These are phyloP conservation scores for Porpolomopsis calyptriformis DNA, from an alignment of 768 basidiomycete species.

Conservation along the genomic window DNA sequence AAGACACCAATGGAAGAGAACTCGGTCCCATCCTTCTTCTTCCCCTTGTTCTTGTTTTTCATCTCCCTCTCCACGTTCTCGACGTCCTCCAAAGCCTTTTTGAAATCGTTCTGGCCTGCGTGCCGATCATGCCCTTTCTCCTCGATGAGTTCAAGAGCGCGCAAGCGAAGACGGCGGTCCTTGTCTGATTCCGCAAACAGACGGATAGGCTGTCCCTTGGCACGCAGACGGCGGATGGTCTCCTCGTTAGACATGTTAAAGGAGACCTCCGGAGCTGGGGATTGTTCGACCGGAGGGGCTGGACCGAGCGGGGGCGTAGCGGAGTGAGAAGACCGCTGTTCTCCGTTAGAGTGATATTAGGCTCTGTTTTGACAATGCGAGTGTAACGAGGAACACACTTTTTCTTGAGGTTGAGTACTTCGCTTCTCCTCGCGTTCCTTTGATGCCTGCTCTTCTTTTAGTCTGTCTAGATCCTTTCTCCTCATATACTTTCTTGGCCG, in stretches of 20 bases:
- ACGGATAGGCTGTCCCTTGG: conserved; percentile 89
- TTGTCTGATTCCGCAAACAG: conserved; percentile 94
- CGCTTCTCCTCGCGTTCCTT: conserved; percentile 28
- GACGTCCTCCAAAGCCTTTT: conserved; percentile 77
- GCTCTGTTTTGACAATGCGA: conserved; percentile 15
- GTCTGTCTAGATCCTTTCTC: conserved; percentile 76
- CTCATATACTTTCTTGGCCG: conserved; percentile 82
- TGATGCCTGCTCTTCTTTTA: conserved; percentile 41
- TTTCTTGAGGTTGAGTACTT: conserved; percentile 19
- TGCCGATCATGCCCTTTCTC: conserved; percentile 72
- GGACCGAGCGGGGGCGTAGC: conserved; percentile 27
- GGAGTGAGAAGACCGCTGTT: conserved; percentile 34
- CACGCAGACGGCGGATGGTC: conserved; percentile 75
- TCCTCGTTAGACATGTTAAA: conserved; percentile 95
- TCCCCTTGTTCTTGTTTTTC: conserved; percentile 49
- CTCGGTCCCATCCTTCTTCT: conserved; percentile 56
- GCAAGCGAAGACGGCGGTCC: conserved; percentile 77
- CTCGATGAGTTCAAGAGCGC: conserved; percentile 92
- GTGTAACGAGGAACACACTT: conserved; percentile 32
- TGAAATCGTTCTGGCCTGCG: conserved; percentile 92
- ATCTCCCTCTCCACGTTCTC: conserved; percentile 66
- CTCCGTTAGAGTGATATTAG: conserved; percentile 36
- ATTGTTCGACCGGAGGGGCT: conserved; percentile 18
- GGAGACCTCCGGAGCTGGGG: conserved; percentile 30
- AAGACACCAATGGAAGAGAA: conserved; percentile 47